Percentiles rank a stretch among this genome's conserved stretches.
These are phyloP conservation scores for Clonostachys rosea DNA, from an alignment of 2,329 filamentous ascomycete species.

Conservation along the genomic window DNA sequence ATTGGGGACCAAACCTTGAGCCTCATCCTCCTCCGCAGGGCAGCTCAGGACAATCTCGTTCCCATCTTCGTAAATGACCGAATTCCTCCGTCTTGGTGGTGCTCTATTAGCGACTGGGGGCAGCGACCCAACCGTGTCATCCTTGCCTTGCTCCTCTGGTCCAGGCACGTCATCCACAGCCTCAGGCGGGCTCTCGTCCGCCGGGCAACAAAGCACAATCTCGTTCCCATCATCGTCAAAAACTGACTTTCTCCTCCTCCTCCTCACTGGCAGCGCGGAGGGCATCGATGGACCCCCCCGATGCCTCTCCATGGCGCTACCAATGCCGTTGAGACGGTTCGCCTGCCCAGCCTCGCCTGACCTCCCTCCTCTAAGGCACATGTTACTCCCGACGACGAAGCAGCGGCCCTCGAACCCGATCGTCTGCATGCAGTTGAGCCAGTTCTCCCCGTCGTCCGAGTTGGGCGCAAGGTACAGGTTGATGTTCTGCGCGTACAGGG, in stretches of 20 bases:
- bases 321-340: slow-evolving; percentile 2
- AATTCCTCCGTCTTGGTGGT: too few relatives aligned
- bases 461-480: slow-evolving; percentile 90
- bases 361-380: slow-evolving; percentile 55
- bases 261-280: slow-evolving; percentile 9
- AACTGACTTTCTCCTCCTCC: slow-evolving; percentile 30
- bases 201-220: slow-evolving; percentile 37
- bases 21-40: background rate
- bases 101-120: too few relatives aligned
- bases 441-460: slow-evolving; percentile 78
- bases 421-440: slow-evolving; percentile 78
- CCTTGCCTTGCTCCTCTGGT: background rate
- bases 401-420: slow-evolving; percentile 77
- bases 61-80: background rate
- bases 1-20: background rate
- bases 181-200: slow-evolving; percentile 6
- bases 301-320: background rate
- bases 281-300: too few relatives aligned
- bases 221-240: slow-evolving; percentile 51
- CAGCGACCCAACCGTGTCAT: background rate
- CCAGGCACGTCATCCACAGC: slow-evolving; percentile 1
- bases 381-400: slow-evolving; percentile 83
- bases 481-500: slow-evolving; percentile 83
- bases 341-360: background rate
- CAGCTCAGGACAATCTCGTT: slow-evolving; percentile 3